Conservation (phyloP, 2,329 filamentous ascomycete genomes). For the Sporothrix protearum region DNA sequence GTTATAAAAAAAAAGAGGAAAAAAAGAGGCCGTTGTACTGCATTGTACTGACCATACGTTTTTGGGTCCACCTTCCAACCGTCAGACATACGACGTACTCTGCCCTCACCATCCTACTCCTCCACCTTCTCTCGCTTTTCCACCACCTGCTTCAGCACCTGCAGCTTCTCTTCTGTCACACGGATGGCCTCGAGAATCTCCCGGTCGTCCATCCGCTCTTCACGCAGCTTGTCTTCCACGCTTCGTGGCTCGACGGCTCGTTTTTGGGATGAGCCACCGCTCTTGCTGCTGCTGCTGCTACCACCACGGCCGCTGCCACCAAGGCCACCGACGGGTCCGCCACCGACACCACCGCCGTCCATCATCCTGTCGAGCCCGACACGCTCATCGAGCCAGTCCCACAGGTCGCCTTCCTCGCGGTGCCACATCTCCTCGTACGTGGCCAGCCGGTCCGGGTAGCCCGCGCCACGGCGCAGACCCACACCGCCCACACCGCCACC, state of each 20-base stretch:
- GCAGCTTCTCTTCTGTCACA: slow-evolving; percentile 81
- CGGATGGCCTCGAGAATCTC: slow-evolving; percentile 77
- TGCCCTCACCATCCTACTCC: slow-evolving; percentile 28
- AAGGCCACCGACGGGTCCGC: neutral
- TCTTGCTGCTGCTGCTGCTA: slow-evolving; percentile 22
- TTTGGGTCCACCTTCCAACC: neutral
- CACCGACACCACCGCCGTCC: slow-evolving; percentile 36
- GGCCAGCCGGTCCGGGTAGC: slow-evolving; percentile 63
- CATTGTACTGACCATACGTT: too few relatives aligned
- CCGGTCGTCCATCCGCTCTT: slow-evolving; percentile 63
- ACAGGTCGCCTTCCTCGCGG: slow-evolving; percentile 80
- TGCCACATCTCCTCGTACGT: slow-evolving; percentile 94
- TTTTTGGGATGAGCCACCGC: slow-evolving; percentile 33
- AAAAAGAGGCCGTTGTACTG: neutral
- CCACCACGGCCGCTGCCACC: slow-evolving; percentile 22
- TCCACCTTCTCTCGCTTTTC: slow-evolving; percentile 42
- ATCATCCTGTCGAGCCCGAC: slow-evolving; percentile 64
- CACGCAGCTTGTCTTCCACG: slow-evolving; percentile 56
- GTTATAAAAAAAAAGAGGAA: neutral
- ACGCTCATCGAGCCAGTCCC: slow-evolving; percentile 89
- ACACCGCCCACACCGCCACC: slow-evolving; percentile 37
- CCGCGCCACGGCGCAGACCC: slow-evolving; percentile 34
- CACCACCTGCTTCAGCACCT: slow-evolving; percentile 70
- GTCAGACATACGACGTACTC: slow-evolving; percentile 15
- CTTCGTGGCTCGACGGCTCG: slow-evolving; percentile 54